Base-by-base conservation (phyloP, 192 early-diverging fungal species). In the Phlyctochytrium arcticum region DNA sequence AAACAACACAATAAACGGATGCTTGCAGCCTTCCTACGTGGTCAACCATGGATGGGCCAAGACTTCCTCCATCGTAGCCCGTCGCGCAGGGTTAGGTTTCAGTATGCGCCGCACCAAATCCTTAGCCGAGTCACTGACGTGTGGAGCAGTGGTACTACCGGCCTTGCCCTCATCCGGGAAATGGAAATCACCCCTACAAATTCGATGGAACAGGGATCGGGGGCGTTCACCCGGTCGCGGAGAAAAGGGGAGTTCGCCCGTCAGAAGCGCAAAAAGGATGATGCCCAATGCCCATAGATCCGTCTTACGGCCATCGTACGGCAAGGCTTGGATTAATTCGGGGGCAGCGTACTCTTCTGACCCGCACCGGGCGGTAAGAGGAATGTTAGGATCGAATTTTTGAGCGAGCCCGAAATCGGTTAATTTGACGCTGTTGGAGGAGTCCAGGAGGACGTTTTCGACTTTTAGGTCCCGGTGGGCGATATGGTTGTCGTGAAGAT, bases 331-430 rank as follows among this genome's bases (percentile, higher is more conserved):
- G 36, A 91, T 75, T 46, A 91, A 75, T 57, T 91, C 89, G 0
- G 89, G 89, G 0, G 89, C 85, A 0, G 87, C 84, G 74, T 91
- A 91, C 60, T 91, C 89, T 54, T 88, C 88, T 26, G 79, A 81
- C 6, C 89, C 89, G 71, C 89, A 89, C 8, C 89, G 77, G 2
- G 80, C 81, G 7, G 76, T 48, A n/a, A 60, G 36, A 15, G 48
- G 63, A 26, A 27, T 36, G 6, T 24, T n/a, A 0, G 55, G 63
- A 6, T 23, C 36, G 46, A 76, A 72, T 23, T 29, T 32, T 21
- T 54, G 17, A 31, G 71, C 69, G 17, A 80, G 48, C 10, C 77
- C 77, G 82, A 94, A 94, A 62, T 94, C 92, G 56, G 92, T 87
- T 54, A 94, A 64, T 57, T 91, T 85, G 46, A 90, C 74, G 17